A percentile compares a stretch with the other conserved stretches of the same genome.
phyloP scores from a whole-genome alignment of 2,329 filamentous ascomycete genomes.

The Seiridium unicorne region DNA sequence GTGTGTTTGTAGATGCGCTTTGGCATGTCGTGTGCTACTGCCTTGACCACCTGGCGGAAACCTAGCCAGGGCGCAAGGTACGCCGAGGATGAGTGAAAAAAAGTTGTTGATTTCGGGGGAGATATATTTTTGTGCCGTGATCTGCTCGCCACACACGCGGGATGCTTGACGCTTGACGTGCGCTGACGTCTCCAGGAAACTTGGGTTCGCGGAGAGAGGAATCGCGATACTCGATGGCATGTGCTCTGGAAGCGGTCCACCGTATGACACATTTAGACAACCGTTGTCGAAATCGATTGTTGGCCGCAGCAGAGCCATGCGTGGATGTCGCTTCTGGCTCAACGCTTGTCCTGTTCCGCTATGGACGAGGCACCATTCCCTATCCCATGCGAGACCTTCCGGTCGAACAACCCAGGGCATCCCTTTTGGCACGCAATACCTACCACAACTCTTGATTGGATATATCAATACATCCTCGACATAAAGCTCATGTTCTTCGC shows the following conservation, averaged over 20 bases:
- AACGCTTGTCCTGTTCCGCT: conserved; percentile 79
- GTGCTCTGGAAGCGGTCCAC: conserved; percentile 26
- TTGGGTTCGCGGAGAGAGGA: conserved; percentile 68
- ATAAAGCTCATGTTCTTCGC: conserved; percentile 31
- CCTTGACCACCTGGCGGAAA: conserved; percentile 70
- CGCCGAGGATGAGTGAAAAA: conserved; percentile 72
- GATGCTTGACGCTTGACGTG: conserved; percentile 48
- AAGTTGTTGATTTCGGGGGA: conserved; percentile 67
- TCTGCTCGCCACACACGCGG: conserved; percentile 79
- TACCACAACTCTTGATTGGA: conserved; percentile 92
- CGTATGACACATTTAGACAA: conserved; percentile 59
- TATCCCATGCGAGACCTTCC: conserved; percentile 89
- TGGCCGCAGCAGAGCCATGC: conserved; percentile 82
- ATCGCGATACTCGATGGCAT: conserved; percentile 41
- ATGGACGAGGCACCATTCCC: conserved; percentile 95
- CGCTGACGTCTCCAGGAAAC: conserved; percentile 44
- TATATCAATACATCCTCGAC: conserved; percentile 74
- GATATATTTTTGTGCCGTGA: conserved; percentile 70
- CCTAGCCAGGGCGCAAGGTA: conserved; percentile 80
- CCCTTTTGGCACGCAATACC: conserved; percentile 65
- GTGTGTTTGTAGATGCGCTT: conserved; percentile 65
- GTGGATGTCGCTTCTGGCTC: conserved; percentile 84
- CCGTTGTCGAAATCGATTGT: conserved; percentile 68
- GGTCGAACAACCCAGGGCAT: conserved; percentile 71
- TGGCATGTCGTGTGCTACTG: conserved; percentile 64